phyloP scores from a whole-genome alignment of 148 eudicot genomes.

The Rhododendron simsii region DNA sequence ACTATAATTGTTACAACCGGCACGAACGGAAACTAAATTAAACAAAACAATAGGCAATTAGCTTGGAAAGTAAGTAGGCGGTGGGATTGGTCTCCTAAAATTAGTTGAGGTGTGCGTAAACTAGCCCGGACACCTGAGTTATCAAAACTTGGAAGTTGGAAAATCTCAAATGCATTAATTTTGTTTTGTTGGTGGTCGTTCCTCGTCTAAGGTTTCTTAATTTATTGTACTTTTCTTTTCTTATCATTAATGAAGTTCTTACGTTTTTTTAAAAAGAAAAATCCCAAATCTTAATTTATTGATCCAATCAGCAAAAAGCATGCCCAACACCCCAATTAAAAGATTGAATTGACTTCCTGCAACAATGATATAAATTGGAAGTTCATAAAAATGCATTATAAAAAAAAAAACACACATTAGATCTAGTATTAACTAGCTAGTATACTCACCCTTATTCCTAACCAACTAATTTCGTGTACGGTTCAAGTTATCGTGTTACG shows the following conservation, averaged over 20 bases:
- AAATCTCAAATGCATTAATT: neutral
- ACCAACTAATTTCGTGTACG: no score
- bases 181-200: neutral
- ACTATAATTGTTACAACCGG: neutral
- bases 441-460: no score
- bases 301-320: neutral
- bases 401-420: neutral
- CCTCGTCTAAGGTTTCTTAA: neutral
- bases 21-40: neutral
- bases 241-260: no score
- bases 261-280: no score
- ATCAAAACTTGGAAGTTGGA: neutral
- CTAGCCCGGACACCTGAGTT: no score
- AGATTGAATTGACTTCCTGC: neutral
- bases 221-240: no score
- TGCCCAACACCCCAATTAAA: neutral
- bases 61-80: neutral
- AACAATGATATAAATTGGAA: neutral
- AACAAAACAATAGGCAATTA: neutral
- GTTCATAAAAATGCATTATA: neutral
- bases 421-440: neutral
- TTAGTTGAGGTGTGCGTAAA: neutral
- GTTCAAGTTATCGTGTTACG: no score
- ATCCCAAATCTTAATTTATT: no score
- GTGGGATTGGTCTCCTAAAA: neutral